Conservation (phyloP, 768 basidiomycete species). For the Candolleomyces aberdarensis region DNA sequence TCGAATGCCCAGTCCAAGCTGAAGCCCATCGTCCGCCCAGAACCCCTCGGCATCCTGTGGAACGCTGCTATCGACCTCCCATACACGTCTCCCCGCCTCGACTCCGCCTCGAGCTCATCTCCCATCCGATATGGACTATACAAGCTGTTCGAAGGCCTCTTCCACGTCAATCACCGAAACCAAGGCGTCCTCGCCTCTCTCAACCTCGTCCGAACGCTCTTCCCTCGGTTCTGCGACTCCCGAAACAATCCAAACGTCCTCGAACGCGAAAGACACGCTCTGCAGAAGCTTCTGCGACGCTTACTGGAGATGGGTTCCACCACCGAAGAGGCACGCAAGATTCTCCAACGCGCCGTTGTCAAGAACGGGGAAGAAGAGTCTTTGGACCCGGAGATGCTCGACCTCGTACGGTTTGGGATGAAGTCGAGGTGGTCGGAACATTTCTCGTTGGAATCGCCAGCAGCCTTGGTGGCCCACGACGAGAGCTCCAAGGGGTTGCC, state of each 20-base stretch:
- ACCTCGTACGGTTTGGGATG: slow-evolving; percentile 67
- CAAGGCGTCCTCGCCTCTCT: slow-evolving; percentile 62
- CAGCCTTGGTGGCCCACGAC: slow-evolving; percentile 48
- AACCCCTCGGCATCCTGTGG: slow-evolving; percentile 61
- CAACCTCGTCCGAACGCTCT: slow-evolving; percentile 51
- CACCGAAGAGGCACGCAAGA: slow-evolving; percentile 55
- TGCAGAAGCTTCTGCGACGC: slow-evolving; percentile 62
- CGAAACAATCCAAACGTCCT: slow-evolving; percentile 17
- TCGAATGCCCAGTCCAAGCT: background rate
- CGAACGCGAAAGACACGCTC: slow-evolving; percentile 51
- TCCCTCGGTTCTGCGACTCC: slow-evolving; percentile 40
- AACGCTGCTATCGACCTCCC: slow-evolving; percentile 34
- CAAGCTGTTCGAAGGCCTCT: slow-evolving; percentile 62
- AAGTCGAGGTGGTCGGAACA: slow-evolving; percentile 79
- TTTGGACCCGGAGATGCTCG: slow-evolving; percentile 63
- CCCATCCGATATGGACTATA: slow-evolving; percentile 51
- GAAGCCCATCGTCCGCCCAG: slow-evolving; percentile 50
- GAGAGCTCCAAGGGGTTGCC: slow-evolving; percentile 47
- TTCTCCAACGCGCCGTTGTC: slow-evolving; percentile 57
- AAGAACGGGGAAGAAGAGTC: slow-evolving; percentile 43
- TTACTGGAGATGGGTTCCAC: slow-evolving; percentile 74
- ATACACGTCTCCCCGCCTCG: slow-evolving; percentile 24
- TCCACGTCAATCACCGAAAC: slow-evolving; percentile 63
- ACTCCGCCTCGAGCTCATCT: background rate
- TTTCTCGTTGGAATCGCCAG: slow-evolving; percentile 60